Evolutionary conservation across 2,329 filamentous ascomycete genomes (phyloP).

Genomic region (Fusarium musae): DNA sequence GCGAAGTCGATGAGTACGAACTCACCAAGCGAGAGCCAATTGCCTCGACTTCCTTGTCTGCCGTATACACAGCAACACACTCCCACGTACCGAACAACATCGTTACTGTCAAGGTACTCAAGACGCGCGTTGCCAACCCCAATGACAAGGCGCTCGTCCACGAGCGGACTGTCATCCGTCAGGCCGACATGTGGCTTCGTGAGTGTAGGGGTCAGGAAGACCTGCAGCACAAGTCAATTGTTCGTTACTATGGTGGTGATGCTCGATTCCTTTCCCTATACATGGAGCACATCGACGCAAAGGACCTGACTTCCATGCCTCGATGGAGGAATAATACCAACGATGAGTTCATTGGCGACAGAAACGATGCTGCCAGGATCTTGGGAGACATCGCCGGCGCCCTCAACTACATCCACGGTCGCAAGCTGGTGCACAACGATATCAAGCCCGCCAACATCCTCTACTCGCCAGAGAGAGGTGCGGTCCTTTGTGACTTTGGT

Average conservation of each 20-base stretch:
- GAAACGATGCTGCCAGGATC: constrained; percentile 62
- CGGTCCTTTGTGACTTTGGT: constrained; percentile 70
- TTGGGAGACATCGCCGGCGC: constrained; percentile 65
- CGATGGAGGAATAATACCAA: constrained; percentile 61
- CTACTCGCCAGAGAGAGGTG: constrained; percentile 67
- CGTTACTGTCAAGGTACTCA: constrained; percentile 70
- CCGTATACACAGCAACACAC: constrained; percentile 66
- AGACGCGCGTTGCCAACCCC: constrained; percentile 58
- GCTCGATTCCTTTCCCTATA: constrained; percentile 69
- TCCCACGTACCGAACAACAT: constrained; percentile 64
- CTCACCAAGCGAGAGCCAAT: constrained; percentile 68
- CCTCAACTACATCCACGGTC: constrained; percentile 66
- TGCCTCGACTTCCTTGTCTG: constrained; percentile 64
- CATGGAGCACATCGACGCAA: constrained; percentile 70
- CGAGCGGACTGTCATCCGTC: constrained; percentile 66
- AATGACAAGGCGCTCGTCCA: constrained; percentile 60
- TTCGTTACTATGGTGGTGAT: constrained; percentile 68
- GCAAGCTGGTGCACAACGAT: constrained; percentile 68
- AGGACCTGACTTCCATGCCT: constrained; percentile 61
- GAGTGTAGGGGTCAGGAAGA: constrained; percentile 67
- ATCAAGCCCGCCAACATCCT: constrained; percentile 72
- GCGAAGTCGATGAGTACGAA: constrained; percentile 64
- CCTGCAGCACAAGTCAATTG: constrained; percentile 67
- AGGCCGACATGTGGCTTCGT: constrained; percentile 69
- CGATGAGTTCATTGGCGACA: constrained; percentile 62